Percentiles rank a stretch among this genome's conserved stretches.
phyloP scores from a whole-genome alignment of 306 rosid genomes.

The Oemleria cerasiformis region DNA sequence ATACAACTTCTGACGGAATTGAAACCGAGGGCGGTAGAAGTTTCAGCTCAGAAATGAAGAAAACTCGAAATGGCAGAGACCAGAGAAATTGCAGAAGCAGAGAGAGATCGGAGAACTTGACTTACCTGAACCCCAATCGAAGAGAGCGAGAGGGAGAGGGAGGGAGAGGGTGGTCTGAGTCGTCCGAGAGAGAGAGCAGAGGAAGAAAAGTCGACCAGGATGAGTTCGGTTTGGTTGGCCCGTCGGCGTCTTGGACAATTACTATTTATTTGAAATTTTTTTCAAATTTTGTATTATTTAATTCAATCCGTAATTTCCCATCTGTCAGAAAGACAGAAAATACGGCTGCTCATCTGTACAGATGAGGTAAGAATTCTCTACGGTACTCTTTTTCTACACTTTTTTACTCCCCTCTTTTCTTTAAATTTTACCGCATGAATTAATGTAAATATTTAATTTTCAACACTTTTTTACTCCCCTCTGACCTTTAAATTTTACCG shows the following conservation, averaged over 20 bases:
- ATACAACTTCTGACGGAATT: slow-evolving; percentile 13
- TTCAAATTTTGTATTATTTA: neutral
- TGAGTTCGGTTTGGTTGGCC: slow-evolving; percentile 73
- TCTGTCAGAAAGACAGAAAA: slow-evolving; percentile 30
- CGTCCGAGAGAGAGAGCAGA: slow-evolving; percentile 2
- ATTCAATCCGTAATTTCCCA: neutral
- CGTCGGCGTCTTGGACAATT: slow-evolving; percentile 75
- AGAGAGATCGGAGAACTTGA: slow-evolving; percentile 38
- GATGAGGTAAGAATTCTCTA: slow-evolving; percentile 32
- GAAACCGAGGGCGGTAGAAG: neutral
- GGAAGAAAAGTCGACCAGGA: slow-evolving; percentile 46
- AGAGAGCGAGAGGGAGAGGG: slow-evolving; percentile 29
- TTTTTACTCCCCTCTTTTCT: neutral
- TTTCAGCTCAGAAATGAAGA: slow-evolving; percentile 13
- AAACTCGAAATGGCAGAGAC: neutral
- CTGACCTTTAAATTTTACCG: neutral
- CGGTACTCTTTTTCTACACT: slow-evolving; percentile 17
- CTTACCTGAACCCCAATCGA: slow-evolving; percentile 38
- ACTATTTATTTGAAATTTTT: slow-evolving; percentile 16
- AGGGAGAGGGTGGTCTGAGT: slow-evolving; percentile 5
- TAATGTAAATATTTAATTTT: neutral
- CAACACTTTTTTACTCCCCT: neutral
- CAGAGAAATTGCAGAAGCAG: slow-evolving; percentile 4
- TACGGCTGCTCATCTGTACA: slow-evolving; percentile 41
- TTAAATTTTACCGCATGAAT: neutral